Evolutionary conservation across 139 green algal species (phyloP), one percentile per base, ranked within the genome.

Genomic region (Penium margaritaceum): DNA sequence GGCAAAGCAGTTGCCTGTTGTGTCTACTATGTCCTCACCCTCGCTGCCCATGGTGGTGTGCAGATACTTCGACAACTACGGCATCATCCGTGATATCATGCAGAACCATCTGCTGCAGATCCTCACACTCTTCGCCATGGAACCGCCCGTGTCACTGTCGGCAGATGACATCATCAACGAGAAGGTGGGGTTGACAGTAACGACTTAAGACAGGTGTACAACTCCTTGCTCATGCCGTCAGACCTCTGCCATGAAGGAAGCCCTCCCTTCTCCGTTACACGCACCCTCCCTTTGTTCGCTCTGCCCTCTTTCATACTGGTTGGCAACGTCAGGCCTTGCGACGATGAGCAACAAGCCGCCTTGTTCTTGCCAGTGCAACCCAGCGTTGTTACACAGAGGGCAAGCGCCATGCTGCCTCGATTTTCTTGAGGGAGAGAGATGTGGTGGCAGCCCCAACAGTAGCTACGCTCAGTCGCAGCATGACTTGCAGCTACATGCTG

Each of bases 41-140:
- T 61, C 32, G 21, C 33, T 66, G 19, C 1, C 57, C 33, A 15
- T n/a, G 19, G 19, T 21, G 5, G 2, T 1, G 2, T 46, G 36
- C 74, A 81, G 74, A 24, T 99, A 99, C 85, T 99, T 98, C 86
- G 95, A 99, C 85, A 81, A 95, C 74, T 98, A 97, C 77, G 94
- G 94, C 82, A 98, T 99, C 84, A 93, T 98, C 75, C 87, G 95
- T 6, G 95, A 99, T 81, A 95, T 99, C 70, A 97, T 99, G 76
- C 94, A 99, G 78, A 99, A 99, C 83, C 95, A 99, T 76, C 83
- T 99, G 69, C 84, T 98, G 69, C 90, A 88, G 77, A 95, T 99
- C 63, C 51, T 99, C 51, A 90, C 94, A 33, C 89, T 99, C 17
- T 96, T 99, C 71, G 92, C 88, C 37, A 99, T 99, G 94, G 94